Percentiles rank a stretch among this genome's conserved stretches.
Evolutionary conservation across 306 rosid genomes (phyloP).

Genomic region (Vigna mungo): DNA sequence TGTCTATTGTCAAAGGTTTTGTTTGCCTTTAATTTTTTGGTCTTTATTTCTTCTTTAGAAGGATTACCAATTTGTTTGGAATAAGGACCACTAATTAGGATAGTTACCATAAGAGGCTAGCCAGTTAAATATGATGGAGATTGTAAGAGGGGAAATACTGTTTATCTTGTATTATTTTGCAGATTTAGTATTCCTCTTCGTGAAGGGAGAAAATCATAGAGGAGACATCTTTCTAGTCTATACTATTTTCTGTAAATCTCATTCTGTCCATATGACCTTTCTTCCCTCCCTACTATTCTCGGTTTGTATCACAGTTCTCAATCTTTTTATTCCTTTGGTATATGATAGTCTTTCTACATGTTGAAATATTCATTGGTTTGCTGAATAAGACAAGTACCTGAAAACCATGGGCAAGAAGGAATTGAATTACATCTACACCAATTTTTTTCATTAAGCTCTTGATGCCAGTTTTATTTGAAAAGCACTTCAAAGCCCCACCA

Average conservation of each 20-base stretch:
- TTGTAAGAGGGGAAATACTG: not conserved
- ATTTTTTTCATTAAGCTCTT: constrained; percentile 73
- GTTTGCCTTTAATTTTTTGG: not conserved
- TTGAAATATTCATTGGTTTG: constrained; percentile 18
- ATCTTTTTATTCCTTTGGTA: constrained; percentile 2
- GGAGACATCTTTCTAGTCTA: not conserved
- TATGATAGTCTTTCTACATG: not conserved
- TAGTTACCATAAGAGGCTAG: not conserved
- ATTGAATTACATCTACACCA: constrained; percentile 64
- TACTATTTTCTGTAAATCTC: not conserved
- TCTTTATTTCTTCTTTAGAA: constrained; percentile 11
- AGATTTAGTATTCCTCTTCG: not conserved
- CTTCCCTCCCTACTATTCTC: not conserved
- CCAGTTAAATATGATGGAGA: not conserved
- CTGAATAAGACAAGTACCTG: constrained; percentile 63
- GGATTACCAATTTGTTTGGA: not conserved
- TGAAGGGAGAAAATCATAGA: not conserved
- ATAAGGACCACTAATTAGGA: not conserved
- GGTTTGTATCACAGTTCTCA: not conserved
- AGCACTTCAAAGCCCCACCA: constrained; percentile 70
- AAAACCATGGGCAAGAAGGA: constrained; percentile 87
- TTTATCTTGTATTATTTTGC: not conserved
- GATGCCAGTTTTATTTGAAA: constrained; percentile 63
- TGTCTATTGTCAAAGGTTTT: not conserved
- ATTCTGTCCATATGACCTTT: not conserved